Evolutionary conservation across 1,139 yeast genomes (phyloP).

Genomic region (Debaryomycetaceae sp.): DNA sequence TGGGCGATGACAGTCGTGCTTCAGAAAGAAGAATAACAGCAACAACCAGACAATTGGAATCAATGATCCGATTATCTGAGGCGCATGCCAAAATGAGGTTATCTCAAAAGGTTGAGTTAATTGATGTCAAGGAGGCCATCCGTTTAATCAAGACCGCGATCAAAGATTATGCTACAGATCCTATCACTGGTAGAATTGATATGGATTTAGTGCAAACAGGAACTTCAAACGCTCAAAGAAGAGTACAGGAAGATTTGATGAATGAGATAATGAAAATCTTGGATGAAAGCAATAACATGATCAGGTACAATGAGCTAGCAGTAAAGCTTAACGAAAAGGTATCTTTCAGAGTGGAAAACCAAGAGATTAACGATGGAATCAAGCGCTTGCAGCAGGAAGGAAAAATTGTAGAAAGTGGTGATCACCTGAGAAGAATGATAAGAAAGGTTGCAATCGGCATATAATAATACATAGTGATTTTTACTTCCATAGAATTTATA

Average conservation of each 20-base stretch:
- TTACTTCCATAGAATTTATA: not conserved
- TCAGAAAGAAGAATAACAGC: conserved; percentile 94
- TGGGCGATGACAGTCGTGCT: conserved; percentile 87
- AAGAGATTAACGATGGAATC: conserved; percentile 66
- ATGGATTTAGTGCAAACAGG: conserved; percentile 98
- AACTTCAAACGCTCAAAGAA: conserved; percentile 83
- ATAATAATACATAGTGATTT: conserved; percentile 1
- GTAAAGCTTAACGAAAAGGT: conserved; percentile 66
- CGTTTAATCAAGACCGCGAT: conserved; percentile 89
- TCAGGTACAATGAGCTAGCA: conserved; percentile 61
- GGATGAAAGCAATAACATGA: conserved; percentile 39
- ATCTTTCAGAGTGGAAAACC: conserved; percentile 64
- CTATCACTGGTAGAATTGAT: conserved; percentile 92
- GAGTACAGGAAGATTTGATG: conserved; percentile 69
- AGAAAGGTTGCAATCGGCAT: conserved; percentile 40
- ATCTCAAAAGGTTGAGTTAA: conserved; percentile 62
- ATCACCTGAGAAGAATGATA: conserved; percentile 66
- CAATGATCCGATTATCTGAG: conserved; percentile 90
- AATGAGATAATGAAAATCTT: conserved; percentile 53
- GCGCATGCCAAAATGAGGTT: conserved; percentile 98
- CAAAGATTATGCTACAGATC: conserved; percentile 97
- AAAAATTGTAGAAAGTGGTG: conserved; percentile 67
- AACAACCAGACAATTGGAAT: conserved; percentile 93
- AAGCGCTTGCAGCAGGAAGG: conserved; percentile 76
- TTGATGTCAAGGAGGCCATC: conserved; percentile 93